Conservation (phyloP, 768 basidiomycete genomes). For the Lactarius quietus region DNA sequence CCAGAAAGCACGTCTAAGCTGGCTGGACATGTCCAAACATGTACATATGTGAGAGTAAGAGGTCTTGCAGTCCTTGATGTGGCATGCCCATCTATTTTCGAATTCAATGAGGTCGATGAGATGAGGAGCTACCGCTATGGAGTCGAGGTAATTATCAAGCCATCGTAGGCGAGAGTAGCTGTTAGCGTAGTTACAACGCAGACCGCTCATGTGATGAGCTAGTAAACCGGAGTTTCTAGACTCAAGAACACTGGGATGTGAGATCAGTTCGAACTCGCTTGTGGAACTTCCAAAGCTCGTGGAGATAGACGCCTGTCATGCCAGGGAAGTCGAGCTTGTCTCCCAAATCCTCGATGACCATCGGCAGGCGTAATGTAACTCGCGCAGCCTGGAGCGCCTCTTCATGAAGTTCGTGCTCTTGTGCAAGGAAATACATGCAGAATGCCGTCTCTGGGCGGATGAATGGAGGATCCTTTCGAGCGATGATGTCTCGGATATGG, state of each 20-base stretch:
- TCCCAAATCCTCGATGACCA: background rate
- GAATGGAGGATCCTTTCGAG: background rate
- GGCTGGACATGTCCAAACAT: background rate
- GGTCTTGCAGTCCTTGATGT: background rate
- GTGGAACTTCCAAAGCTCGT: background rate
- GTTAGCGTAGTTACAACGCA: background rate
- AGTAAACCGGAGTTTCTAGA: background rate
- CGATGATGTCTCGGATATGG: background rate
- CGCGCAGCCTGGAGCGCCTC: background rate
- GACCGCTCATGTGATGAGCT: background rate
- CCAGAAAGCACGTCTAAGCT: background rate
- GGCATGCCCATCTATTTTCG: background rate
- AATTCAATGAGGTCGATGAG: background rate
- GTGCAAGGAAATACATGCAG: background rate
- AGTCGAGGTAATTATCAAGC: constrained; percentile 1
- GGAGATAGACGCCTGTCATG: background rate
- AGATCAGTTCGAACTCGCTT: background rate
- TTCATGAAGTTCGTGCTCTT: background rate
- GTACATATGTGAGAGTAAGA: background rate
- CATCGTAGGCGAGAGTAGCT: background rate
- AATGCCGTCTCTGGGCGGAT: background rate
- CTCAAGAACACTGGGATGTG: background rate
- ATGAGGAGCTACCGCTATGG: background rate
- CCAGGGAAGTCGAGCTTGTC: background rate
- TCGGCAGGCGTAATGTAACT: background rate